Evolutionary conservation across 805 yeast genomes (phyloP).

Genomic region (Yarrowia sp.): DNA sequence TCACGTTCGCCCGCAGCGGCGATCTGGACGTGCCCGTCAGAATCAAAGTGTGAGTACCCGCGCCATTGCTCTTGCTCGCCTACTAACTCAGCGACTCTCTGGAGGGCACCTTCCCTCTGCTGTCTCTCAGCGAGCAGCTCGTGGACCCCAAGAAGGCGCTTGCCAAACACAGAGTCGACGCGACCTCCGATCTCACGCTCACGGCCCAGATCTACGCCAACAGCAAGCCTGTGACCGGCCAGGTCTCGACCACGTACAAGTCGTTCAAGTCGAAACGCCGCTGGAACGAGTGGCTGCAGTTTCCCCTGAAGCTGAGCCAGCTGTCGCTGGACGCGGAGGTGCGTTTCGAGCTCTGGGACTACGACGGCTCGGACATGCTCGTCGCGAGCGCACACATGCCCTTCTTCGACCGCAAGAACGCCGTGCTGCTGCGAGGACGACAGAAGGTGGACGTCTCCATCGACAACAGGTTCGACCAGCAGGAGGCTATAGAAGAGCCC

Average conservation of each 20-base stretch:
- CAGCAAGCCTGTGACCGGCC: constrained; percentile 49
- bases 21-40: constrained; percentile 52
- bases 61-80: background rate
- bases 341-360: constrained; percentile 66
- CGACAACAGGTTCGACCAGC: background rate
- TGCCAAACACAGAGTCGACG: constrained; percentile 43
- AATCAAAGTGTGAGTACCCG: constrained; percentile 44
- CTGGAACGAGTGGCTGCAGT: constrained; percentile 71
- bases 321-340: constrained; percentile 62
- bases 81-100: constrained; percentile 39
- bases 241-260: constrained; percentile 50
- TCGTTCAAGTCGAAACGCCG: constrained; percentile 46
- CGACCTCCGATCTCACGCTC: constrained; percentile 41
- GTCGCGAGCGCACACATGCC: constrained; percentile 62
- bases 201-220: constrained; percentile 48
- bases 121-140: constrained; percentile 48
- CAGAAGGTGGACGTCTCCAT: background rate
- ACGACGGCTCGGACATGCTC: constrained; percentile 50
- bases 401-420: constrained; percentile 53
- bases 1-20: constrained; percentile 56
- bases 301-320: constrained; percentile 72
- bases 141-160: constrained; percentile 48
- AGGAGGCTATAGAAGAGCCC: background rate
- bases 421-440: background rate
- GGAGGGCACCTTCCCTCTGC: constrained; percentile 46